Percentiles rank a stretch among this genome's conserved stretches.
Conservation (phyloP, 2,329 filamentous ascomycete genomes). For the Ophiognomonia clavigignenti-juglandacearum region DNA sequence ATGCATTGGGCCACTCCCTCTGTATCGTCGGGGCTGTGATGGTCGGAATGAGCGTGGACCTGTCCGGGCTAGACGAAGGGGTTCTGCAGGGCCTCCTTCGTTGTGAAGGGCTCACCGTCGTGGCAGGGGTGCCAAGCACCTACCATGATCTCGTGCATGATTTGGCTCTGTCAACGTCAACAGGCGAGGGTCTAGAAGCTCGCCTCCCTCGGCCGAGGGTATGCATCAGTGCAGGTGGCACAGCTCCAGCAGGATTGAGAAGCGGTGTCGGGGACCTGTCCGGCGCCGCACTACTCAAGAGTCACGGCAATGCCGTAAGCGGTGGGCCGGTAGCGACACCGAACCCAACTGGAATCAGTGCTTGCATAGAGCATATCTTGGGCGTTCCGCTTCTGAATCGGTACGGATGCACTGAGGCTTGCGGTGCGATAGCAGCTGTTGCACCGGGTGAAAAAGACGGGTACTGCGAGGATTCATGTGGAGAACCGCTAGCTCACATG, state of each 20-base stretch:
- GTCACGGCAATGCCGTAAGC: too few relatives aligned
- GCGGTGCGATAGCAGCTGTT: neutral
- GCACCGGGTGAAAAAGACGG: neutral
- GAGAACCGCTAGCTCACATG: neutral
- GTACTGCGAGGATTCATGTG: neutral
- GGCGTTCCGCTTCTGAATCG: neutral
- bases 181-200: too few relatives aligned
- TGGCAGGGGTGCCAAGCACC: neutral
- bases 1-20: neutral
- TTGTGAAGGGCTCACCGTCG: neutral
- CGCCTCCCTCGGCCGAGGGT: neutral
- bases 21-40: constrained; percentile 1
- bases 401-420: constrained; percentile 8
- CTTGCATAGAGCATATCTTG: too few relatives aligned
- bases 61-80: neutral
- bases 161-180: neutral
- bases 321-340: too few relatives aligned
- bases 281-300: too few relatives aligned
- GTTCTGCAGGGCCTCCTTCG: neutral
- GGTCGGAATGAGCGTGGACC: neutral
- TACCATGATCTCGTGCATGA: neutral
- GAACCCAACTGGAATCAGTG: too few relatives aligned
- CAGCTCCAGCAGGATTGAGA: neutral
- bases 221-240: neutral
- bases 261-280: neutral